phyloP scores from a whole-genome alignment of 1,284 basidiomycete species.

The Leccinum fallax region DNA sequence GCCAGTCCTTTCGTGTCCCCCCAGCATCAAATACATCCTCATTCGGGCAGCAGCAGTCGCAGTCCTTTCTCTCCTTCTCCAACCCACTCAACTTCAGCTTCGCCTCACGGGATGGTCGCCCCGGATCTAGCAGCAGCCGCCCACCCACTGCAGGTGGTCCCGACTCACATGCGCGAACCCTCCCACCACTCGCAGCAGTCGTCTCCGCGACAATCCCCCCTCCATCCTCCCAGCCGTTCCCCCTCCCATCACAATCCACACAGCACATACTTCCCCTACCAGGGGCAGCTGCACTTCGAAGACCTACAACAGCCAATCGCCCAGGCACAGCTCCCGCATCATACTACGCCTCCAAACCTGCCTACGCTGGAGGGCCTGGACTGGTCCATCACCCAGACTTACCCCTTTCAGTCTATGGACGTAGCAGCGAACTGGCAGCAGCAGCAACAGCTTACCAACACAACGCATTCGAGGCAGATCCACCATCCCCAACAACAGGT shows the following conservation, averaged over 20 bases:
- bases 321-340: conserved; percentile 67
- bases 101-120: conserved; percentile 47
- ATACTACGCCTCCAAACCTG: conserved; percentile 49
- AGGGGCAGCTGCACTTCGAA: conserved; percentile 37
- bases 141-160: conserved; percentile 44
- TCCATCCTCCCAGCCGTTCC: conserved; percentile 41
- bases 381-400: conserved; percentile 50
- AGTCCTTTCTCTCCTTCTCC: conserved; percentile 69
- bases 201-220: conserved; percentile 62
- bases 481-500: conserved; percentile 31
- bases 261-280: conserved; percentile 52
- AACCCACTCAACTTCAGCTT: conserved; percentile 51
- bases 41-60: conserved; percentile 48
- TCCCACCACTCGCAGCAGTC: conserved; percentile 74
- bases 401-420: conserved; percentile 45
- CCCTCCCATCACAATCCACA: conserved; percentile 39
- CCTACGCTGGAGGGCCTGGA: conserved; percentile 51
- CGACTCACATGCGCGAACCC: conserved; percentile 48
- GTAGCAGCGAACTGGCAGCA: conserved; percentile 36
- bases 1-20: conserved; percentile 69
- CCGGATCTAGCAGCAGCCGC: conserved; percentile 50
- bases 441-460: conserved; percentile 35
- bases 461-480: conserved; percentile 36
- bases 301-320: conserved; percentile 52
- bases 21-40: conserved; percentile 38